A percentile compares a stretch with the other conserved stretches of the same genome.
Conservation (phyloP, 202 grass and related monocot genomes). For the Tripidium arundinaceum region DNA sequence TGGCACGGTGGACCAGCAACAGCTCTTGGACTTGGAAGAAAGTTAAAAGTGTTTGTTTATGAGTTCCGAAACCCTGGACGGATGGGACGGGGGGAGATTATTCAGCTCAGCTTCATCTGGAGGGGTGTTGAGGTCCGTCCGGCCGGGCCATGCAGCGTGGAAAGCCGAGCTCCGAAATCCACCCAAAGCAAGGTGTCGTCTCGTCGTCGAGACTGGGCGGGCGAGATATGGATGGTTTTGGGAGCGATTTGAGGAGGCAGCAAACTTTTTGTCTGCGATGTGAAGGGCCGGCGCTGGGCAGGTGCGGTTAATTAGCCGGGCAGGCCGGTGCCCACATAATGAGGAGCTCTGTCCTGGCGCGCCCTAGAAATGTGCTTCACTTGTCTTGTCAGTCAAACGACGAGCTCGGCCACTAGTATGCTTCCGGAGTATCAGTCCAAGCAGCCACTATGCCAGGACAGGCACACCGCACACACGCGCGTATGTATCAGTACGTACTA, state of each 20-base stretch:
- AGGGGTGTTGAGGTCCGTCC: not conserved
- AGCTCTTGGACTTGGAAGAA: not conserved
- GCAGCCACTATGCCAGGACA: not conserved
- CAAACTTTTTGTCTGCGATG: slow-evolving; percentile 39
- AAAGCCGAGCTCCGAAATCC: slow-evolving; percentile 25
- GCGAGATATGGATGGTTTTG: not conserved
- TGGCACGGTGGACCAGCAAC: not conserved
- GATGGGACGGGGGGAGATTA: not conserved
- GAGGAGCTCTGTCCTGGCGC: slow-evolving; percentile 32
- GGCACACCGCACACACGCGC: not conserved
- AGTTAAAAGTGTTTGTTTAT: slow-evolving; percentile 15
- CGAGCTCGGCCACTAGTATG: not conserved
- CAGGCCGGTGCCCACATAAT: slow-evolving; percentile 26
- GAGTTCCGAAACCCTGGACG: slow-evolving; percentile 54
- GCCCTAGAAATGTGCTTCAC: slow-evolving; percentile 38
- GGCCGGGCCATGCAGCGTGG: not conserved
- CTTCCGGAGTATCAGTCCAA: not conserved
- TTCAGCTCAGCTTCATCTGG: not conserved
- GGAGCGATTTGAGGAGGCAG: slow-evolving; percentile 47
- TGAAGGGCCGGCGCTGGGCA: not conserved
- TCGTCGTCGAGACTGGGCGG: not conserved
- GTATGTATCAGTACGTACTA: no score
- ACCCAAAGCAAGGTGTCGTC: not conserved
- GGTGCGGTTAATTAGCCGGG: not conserved
- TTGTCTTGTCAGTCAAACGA: slow-evolving; percentile 42